Evolutionary conservation across 352 stramenopile genomes (phyloP).

Genomic region (Phytophthora syringae): DNA sequence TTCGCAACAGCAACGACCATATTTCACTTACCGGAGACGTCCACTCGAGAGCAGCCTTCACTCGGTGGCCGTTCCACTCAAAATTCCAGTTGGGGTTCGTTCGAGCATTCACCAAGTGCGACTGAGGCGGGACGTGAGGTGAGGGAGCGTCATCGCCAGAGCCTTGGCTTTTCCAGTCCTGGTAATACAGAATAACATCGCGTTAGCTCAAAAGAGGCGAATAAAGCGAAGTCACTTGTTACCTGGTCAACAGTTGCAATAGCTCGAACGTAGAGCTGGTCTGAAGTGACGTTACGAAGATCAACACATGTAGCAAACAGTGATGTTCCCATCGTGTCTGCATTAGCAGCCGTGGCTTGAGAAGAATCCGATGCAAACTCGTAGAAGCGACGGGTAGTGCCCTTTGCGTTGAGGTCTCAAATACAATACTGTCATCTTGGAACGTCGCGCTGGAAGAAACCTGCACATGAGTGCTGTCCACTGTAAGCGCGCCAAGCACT

Average conservation of each 20-base stretch:
- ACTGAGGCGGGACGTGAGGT: constrained; percentile 75
- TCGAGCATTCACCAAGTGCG: constrained; percentile 83
- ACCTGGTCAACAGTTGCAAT: constrained; percentile 80
- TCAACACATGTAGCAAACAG: constrained; percentile 74
- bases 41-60: constrained; percentile 68
- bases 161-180: constrained; percentile 73
- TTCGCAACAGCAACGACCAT: background rate
- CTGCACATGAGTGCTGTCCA: constrained; percentile 78
- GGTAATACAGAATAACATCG: constrained; percentile 1
- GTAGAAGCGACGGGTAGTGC: constrained; percentile 69
- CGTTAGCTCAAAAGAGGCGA: background rate
- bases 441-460: constrained; percentile 64
- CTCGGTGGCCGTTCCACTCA: constrained; percentile 72
- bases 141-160: constrained; percentile 55
- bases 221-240: background rate
- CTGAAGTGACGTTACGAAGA: constrained; percentile 44
- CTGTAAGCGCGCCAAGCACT: constrained; percentile 74
- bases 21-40: constrained; percentile 56
- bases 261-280: constrained; percentile 67
- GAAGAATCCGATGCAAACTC: constrained; percentile 49
- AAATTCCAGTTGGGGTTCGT: constrained; percentile 71
- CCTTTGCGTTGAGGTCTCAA: constrained; percentile 51
- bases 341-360: constrained; percentile 39
- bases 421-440: constrained; percentile 47
- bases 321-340: constrained; percentile 67